phyloP scores from a whole-genome alignment of 2,329 filamentous ascomycete genomes.

The Cercospora canescens region DNA sequence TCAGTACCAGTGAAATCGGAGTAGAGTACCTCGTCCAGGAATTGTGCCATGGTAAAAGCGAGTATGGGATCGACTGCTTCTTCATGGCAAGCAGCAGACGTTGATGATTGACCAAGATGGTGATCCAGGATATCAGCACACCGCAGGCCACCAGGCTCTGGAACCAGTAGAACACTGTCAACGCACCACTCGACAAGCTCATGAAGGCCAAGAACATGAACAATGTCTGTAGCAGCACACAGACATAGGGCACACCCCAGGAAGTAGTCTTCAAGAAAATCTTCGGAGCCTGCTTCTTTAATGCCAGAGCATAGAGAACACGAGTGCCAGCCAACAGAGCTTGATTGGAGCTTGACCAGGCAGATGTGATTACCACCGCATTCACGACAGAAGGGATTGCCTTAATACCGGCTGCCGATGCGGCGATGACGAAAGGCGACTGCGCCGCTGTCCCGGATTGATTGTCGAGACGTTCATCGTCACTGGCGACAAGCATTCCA shows the following conservation, averaged over 20 bases:
- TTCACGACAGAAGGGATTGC: constrained; percentile 67
- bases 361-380: constrained; percentile 65
- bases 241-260: constrained; percentile 29
- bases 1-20: constrained; percentile 34
- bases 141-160: constrained; percentile 62
- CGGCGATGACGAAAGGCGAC: constrained; percentile 60
- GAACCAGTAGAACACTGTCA: constrained; percentile 68
- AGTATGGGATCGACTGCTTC: constrained; percentile 27
- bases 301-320: constrained; percentile 56
- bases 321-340: constrained; percentile 55
- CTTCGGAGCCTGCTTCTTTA: constrained; percentile 64
- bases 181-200: constrained; percentile 44
- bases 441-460: constrained; percentile 39
- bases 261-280: constrained; percentile 45
- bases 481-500: constrained; percentile 41
- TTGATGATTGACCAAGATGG: constrained; percentile 29
- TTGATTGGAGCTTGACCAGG: constrained; percentile 58
- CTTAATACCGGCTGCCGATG: constrained; percentile 59
- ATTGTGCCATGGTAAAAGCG: constrained; percentile 37
- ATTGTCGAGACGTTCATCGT: constrained; percentile 37
- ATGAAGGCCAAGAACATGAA: constrained; percentile 35
- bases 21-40: constrained; percentile 39
- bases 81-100: constrained; percentile 30
- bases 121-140: constrained; percentile 62
- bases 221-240: constrained; percentile 27